Conservation (phyloP, 768 basidiomycete genomes). For the Phaeolepiota aurea region DNA sequence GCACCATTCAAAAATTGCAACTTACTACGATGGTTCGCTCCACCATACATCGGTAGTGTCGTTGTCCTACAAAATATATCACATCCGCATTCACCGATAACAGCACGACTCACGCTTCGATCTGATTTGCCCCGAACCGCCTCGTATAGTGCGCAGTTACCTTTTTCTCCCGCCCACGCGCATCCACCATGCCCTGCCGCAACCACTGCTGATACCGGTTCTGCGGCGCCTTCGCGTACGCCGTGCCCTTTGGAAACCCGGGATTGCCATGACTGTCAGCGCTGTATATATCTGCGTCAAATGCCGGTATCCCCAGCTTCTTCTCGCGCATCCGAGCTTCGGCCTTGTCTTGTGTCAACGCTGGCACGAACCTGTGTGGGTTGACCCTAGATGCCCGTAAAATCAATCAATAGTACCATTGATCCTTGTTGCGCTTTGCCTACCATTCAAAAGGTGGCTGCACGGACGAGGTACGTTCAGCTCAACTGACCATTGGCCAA, state of each 20-base stretch:
- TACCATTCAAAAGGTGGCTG: slow-evolving; percentile 71
- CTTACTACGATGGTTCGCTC: slow-evolving; percentile 46
- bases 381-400: slow-evolving; percentile 35
- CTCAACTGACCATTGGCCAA: too few relatives aligned
- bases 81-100: slow-evolving; percentile 1
- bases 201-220: slow-evolving; percentile 35
- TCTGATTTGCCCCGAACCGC: slow-evolving; percentile 24
- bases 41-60: slow-evolving; percentile 42
- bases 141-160: slow-evolving; percentile 54
- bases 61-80: slow-evolving; percentile 28
- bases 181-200: slow-evolving; percentile 16
- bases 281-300: slow-evolving; percentile 23
- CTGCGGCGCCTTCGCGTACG: slow-evolving; percentile 35
- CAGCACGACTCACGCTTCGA: slow-evolving; percentile 41
- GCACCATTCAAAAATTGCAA: slow-evolving; percentile 1
- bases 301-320: slow-evolving; percentile 33
- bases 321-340: slow-evolving; percentile 26
- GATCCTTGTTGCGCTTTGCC: slow-evolving; percentile 3
- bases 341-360: slow-evolving; percentile 21
- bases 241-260: slow-evolving; percentile 37
- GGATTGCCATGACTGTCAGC: slow-evolving; percentile 12
- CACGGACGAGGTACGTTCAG: slow-evolving; percentile 6
- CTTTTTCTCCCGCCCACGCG: slow-evolving; percentile 15
- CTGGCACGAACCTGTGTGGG: slow-evolving; percentile 35
- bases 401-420: slow-evolving; percentile 1